phyloP scores from a whole-genome alignment of 2,329 filamentous ascomycete genomes.

The Scorias spongiosa region DNA sequence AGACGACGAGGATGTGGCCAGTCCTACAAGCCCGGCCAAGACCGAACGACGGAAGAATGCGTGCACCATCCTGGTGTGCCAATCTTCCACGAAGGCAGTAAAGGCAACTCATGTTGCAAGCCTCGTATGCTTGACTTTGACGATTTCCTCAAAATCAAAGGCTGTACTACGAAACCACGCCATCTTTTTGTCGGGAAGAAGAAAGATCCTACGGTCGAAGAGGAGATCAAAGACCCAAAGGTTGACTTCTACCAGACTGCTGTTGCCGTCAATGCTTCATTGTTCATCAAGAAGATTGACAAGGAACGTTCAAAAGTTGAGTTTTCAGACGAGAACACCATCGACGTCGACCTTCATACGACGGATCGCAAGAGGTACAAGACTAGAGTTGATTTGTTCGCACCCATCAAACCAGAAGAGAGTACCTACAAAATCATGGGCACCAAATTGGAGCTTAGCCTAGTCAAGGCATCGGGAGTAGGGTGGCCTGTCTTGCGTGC shows the following conservation, averaged over 20 bases:
- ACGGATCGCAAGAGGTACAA: constrained; percentile 72
- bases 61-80: constrained; percentile 78
- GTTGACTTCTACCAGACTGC: constrained; percentile 95
- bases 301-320: constrained; percentile 60
- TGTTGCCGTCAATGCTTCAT: constrained; percentile 68
- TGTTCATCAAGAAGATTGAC: constrained; percentile 95
- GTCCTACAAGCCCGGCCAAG: constrained; percentile 45
- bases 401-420: constrained; percentile 56
- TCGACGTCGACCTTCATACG: constrained; percentile 74
- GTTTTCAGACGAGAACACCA: constrained; percentile 43
- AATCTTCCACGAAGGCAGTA: constrained; percentile 95
- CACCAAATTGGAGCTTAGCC: constrained; percentile 71
- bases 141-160: constrained; percentile 90
- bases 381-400: constrained; percentile 60
- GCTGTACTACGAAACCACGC: constrained; percentile 65
- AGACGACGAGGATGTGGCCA: constrained; percentile 60
- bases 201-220: constrained; percentile 46
- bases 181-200: constrained; percentile 74
- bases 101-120: constrained; percentile 97
- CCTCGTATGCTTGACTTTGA: constrained; percentile 89
- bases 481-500: constrained; percentile 77
- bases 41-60: constrained; percentile 59
- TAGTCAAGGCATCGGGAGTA: constrained; percentile 56
- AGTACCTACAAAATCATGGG: constrained; percentile 70
- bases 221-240: constrained; percentile 64